phyloP scores from a whole-genome alignment of 805 yeast species.

The Suhomyces xylopsoci region DNA sequence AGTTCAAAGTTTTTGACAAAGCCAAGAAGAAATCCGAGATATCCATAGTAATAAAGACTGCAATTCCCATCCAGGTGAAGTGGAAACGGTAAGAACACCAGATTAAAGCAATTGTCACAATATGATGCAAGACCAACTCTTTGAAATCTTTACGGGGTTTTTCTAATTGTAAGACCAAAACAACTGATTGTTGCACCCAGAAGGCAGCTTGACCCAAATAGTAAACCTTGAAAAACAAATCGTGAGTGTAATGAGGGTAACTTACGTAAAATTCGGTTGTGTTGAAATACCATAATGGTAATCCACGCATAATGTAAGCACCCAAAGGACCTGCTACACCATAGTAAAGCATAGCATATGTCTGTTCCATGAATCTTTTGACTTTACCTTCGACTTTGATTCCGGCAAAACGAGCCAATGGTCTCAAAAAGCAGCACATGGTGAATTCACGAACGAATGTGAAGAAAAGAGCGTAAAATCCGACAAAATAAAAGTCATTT shows the following conservation, averaged over 20 bases:
- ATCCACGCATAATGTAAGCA: slow-evolving; percentile 73
- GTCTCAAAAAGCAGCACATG: slow-evolving; percentile 78
- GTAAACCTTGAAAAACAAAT: slow-evolving; percentile 67
- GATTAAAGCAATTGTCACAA: slow-evolving; percentile 84
- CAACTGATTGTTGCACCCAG: slow-evolving; percentile 95
- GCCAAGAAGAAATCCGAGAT: slow-evolving; percentile 88
- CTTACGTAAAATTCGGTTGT: slow-evolving; percentile 75
- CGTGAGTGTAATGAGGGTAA: slow-evolving; percentile 82
- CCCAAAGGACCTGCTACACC: slow-evolving; percentile 84
- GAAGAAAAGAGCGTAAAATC: slow-evolving; percentile 79
- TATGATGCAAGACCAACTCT: slow-evolving; percentile 90
- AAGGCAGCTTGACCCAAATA: slow-evolving; percentile 92
- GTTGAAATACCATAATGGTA: slow-evolving; percentile 87
- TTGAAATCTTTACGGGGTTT: slow-evolving; percentile 92
- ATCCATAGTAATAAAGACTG: slow-evolving; percentile 93
- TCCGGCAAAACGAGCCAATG: slow-evolving; percentile 59
- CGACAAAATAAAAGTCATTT: slow-evolving; percentile 77
- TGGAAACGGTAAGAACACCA: slow-evolving; percentile 89
- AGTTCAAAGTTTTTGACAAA: slow-evolving; percentile 79
- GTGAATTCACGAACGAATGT: slow-evolving; percentile 86
- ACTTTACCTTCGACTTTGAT: slow-evolving; percentile 53
- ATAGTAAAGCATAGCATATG: slow-evolving; percentile 79
- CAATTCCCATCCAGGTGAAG: slow-evolving; percentile 93
- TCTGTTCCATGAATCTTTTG: slow-evolving; percentile 88
- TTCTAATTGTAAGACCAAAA: slow-evolving; percentile 79